A percentile compares a stretch with the other conserved stretches of the same genome.
These are phyloP conservation scores for Neobulgaria alba DNA, from an alignment of 2,329 filamentous ascomycete genomes.

Conservation along the genomic window DNA sequence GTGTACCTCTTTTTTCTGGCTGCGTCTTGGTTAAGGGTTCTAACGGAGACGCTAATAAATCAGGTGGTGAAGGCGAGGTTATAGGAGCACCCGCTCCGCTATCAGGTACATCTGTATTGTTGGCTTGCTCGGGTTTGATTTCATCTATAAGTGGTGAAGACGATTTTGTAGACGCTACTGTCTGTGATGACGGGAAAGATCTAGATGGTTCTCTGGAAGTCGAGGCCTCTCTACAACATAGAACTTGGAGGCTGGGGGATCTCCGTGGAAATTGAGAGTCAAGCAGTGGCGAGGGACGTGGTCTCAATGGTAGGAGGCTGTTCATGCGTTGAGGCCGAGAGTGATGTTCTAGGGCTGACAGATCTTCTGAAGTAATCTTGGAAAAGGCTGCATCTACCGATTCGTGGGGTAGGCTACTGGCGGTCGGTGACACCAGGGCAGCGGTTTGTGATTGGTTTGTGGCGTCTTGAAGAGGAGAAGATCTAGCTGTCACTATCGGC, in stretches of 20 bases:
- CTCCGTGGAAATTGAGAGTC: slow-evolving; percentile 1
- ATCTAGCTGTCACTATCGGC: slow-evolving; percentile 3
- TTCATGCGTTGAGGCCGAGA: neutral
- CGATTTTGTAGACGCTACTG: too few species aligned
- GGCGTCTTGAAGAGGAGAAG: neutral
- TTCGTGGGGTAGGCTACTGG: neutral
- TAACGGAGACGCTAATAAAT: neutral
- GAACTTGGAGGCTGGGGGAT: neutral
- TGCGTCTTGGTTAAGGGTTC: neutral
- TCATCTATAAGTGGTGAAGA: too few species aligned
- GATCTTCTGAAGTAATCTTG: neutral
- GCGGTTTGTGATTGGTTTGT: neutral
- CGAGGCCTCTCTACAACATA: neutral
- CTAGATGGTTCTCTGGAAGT: too few species aligned
- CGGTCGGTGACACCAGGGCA: neutral
- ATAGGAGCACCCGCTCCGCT: neutral
- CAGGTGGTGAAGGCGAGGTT: neutral
- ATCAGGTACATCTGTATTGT: too few species aligned
- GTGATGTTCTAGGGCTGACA: neutral
- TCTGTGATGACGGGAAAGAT: too few species aligned
- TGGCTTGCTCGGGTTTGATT: too few species aligned
- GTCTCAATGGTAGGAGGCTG: neutral
- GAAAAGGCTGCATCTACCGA: neutral
- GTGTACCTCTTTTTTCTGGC: neutral
- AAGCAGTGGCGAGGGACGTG: neutral